phyloP scores from a whole-genome alignment of 805 yeast genomes.

The Lipomyces anomalus region DNA sequence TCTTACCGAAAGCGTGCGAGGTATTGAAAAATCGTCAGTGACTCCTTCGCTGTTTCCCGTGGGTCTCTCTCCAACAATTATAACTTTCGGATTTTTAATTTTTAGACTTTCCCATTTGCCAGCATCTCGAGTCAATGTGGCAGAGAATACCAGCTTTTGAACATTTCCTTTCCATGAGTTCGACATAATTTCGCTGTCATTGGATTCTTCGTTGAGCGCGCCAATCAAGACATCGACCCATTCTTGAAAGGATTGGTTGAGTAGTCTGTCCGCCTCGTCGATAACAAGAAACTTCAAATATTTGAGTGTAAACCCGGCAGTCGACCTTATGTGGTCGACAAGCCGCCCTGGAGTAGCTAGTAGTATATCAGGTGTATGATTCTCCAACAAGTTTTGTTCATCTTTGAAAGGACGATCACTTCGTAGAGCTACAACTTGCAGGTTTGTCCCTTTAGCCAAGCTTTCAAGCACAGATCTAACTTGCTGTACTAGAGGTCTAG shows the following conservation, averaged over 20 bases:
- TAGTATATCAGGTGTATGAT: constrained; percentile 44
- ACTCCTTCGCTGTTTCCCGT: constrained; percentile 12
- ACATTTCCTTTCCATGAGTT: constrained; percentile 22
- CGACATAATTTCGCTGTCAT: neutral
- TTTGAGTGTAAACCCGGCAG: constrained; percentile 80
- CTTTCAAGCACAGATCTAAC: constrained; percentile 60
- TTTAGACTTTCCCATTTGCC: constrained; percentile 72
- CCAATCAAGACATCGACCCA: constrained; percentile 59
- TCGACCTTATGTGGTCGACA: constrained; percentile 88
- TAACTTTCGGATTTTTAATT: constrained; percentile 63
- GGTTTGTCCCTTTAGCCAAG: constrained; percentile 59
- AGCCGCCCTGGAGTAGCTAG: constrained; percentile 48
- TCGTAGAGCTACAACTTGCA: constrained; percentile 54
- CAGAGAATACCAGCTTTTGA: constrained; percentile 75
- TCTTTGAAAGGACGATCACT: constrained; percentile 54
- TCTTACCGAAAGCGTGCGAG: constrained; percentile 30
- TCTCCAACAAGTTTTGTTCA: constrained; percentile 50
- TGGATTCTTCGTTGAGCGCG: constrained; percentile 19
- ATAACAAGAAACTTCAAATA: constrained; percentile 77
- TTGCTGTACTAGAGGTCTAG: constrained; percentile 79
- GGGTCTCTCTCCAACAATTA: constrained; percentile 56
- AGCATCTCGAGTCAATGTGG: constrained; percentile 90
- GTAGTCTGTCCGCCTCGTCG: constrained; percentile 96
- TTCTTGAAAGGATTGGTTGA: constrained; percentile 87
- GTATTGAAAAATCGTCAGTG: constrained; percentile 36